Evolutionary conservation across 495 filamentous ascomycete genomes (phyloP).

Genomic region (Clohesyomyces aquaticus): DNA sequence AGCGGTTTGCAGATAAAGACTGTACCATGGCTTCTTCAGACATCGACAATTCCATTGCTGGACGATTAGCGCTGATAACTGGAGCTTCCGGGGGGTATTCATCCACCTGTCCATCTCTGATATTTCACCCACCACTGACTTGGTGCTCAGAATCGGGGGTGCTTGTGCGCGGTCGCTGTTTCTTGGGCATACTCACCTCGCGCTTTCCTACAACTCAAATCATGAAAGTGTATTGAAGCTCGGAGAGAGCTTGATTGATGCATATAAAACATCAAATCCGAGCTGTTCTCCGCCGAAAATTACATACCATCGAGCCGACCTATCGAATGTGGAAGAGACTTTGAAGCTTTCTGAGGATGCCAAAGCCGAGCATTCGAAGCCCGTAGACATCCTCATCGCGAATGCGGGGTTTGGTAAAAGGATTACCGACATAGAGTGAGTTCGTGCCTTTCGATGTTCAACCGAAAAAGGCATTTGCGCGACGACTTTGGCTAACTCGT

Average conservation of each 20-base stretch:
- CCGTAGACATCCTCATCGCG: slow-evolving; percentile 66
- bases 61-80: slow-evolving; percentile 24
- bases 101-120: no score
- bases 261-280: slow-evolving; percentile 13
- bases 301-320: slow-evolving; percentile 61
- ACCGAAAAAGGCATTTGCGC: not conserved
- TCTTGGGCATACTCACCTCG: slow-evolving; percentile 58
- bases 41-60: slow-evolving; percentile 20
- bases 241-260: slow-evolving; percentile 46
- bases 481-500: no score
- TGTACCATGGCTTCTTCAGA: not conserved
- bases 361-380: slow-evolving; percentile 55
- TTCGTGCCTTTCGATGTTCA: not conserved
- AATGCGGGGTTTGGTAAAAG: slow-evolving; percentile 52
- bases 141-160: slow-evolving; percentile 59
- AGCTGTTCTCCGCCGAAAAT: slow-evolving; percentile 48
- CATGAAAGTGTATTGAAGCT: slow-evolving; percentile 53
- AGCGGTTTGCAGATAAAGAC: not conserved
- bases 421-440: slow-evolving; percentile 30
- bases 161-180: slow-evolving; percentile 63
- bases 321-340: slow-evolving; percentile 56
- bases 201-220: slow-evolving; percentile 64
- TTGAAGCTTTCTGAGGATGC: slow-evolving; percentile 58
- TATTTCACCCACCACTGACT: not conserved
- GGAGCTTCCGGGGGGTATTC: slow-evolving; percentile 31